These are phyloP conservation scores for Solanum hybrid DNA, from an alignment of 305 asterid genomes.

Conservation along the genomic window DNA sequence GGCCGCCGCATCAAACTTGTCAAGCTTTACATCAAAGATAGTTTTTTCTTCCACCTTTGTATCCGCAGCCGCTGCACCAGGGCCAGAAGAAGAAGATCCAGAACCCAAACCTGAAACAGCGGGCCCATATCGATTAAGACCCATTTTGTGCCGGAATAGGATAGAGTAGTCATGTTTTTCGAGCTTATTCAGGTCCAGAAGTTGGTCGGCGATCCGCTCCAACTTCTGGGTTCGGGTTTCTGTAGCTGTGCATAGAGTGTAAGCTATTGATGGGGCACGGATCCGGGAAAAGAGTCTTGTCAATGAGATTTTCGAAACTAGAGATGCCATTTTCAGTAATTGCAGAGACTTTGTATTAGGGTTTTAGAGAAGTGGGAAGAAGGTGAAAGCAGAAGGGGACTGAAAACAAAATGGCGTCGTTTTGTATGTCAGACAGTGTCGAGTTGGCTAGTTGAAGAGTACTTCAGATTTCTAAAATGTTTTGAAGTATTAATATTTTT, in stretches of 20 bases:
- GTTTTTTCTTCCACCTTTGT: constrained; percentile 51
- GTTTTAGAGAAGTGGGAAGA: constrained; percentile 4
- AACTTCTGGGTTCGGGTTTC: constrained; percentile 48
- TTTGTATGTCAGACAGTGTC: background rate
- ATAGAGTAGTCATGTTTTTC: constrained; percentile 70
- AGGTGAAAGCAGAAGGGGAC: background rate
- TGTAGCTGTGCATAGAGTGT: constrained; percentile 36
- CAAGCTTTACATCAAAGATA: constrained; percentile 57
- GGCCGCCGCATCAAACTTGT: constrained; percentile 54
- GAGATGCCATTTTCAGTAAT: constrained; percentile 27
- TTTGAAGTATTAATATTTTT: background rate
- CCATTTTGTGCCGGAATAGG: constrained; percentile 53
- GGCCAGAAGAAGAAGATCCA: constrained; percentile 21
- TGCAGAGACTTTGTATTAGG: background rate
- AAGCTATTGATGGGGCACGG: constrained; percentile 1
- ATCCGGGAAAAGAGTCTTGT: constrained; percentile 17
- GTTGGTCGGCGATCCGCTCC: constrained; percentile 68
- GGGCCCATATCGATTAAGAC: constrained; percentile 48
- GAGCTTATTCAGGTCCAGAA: constrained; percentile 49
- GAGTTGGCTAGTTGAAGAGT: background rate
- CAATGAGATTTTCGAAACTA: constrained; percentile 25
- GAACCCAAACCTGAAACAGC: constrained; percentile 32
- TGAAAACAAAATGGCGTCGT: background rate
- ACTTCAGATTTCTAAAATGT: background rate
- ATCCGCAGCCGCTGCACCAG: constrained; percentile 21